Evolutionary conservation across 441 rosid species (phyloP).

Genomic region (Croton setiger): DNA sequence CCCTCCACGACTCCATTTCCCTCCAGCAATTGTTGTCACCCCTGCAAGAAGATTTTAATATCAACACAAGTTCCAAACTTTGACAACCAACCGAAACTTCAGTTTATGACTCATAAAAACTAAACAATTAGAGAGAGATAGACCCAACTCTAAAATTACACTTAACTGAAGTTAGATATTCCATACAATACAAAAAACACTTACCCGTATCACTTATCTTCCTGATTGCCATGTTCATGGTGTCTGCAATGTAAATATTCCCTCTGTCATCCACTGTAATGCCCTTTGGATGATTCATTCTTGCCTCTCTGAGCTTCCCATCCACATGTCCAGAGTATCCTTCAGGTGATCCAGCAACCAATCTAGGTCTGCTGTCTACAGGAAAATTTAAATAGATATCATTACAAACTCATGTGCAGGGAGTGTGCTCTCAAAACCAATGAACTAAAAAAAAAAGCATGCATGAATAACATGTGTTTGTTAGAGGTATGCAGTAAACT

Average conservation of each 20-base stretch:
- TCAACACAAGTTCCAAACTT: constrained; percentile 10
- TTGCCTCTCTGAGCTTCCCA: constrained; percentile 75
- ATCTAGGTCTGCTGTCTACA: constrained; percentile 85
- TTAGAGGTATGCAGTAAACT: not conserved
- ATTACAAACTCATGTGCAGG: not conserved
- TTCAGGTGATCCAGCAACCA: constrained; percentile 81
- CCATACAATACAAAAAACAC: not conserved
- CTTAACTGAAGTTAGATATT: not conserved
- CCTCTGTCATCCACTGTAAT: constrained; percentile 79
- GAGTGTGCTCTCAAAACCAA: not conserved
- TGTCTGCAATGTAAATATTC: constrained; percentile 90
- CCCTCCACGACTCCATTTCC: constrained; percentile 76
- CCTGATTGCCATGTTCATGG: constrained; percentile 88
- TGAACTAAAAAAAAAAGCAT: constrained; percentile 2
- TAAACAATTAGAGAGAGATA: not conserved
- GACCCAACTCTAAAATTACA: not conserved
- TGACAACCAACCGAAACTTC: not conserved
- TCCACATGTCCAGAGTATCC: constrained; percentile 87
- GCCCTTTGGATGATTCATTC: constrained; percentile 90
- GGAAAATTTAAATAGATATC: constrained; percentile 17
- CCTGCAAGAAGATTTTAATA: constrained; percentile 39
- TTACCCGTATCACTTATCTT: constrained; percentile 89
- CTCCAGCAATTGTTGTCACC: constrained; percentile 85
- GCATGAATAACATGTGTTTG: not conserved
- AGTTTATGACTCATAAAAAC: not conserved